Evolutionary conservation across 108 stramenopile species (phyloP), one percentile per base, ranked within the genome.

Genomic region (Cyclotella baltica): DNA sequence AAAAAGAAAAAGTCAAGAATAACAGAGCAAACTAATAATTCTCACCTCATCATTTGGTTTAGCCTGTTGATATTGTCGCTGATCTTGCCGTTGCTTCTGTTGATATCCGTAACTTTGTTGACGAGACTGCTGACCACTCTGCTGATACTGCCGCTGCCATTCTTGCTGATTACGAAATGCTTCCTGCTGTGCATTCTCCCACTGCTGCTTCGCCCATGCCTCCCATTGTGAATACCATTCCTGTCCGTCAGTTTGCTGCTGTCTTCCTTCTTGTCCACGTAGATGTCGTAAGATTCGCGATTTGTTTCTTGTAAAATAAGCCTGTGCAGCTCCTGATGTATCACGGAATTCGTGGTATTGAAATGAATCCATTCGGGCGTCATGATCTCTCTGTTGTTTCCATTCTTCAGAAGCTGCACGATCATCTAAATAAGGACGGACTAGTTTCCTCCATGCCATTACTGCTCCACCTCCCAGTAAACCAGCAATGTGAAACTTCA

Each of bases 201-300:
- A 92, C 62, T 91, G 91, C 35, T 86, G 70, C 25, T 86, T 43
- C 1, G 93, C 90, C 93, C 93, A 94, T 30, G 72, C 81, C 77
- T 92, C 86, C 93, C 93, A 94, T 33, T 92, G 87, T 28, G 81
- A 65, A 64, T 92, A 94, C 91, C 91, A 94, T 73, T 88, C 87
- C 51, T 74, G 86, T 25, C 83, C 76, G 2, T 90, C 88, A 52
- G 77, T 62, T 70, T 82, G 62, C 46, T 92, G 84, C 1, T 81
- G 73, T 0, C 80, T 59, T 37, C 76, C 38, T 30, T 87, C 85
- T 37, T 72, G 70, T 16, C 90, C 91, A 55, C 85, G 59, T 40
- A 94, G 62, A 53, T 73, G 47, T 15, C 73, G 73, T 47, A 92
- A 67, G 62, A 94, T 94, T 35, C 65, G 56, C 25, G 51, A 57